phyloP scores from a whole-genome alignment of 2,329 filamentous ascomycete genomes.

The Periconia sp. region DNA sequence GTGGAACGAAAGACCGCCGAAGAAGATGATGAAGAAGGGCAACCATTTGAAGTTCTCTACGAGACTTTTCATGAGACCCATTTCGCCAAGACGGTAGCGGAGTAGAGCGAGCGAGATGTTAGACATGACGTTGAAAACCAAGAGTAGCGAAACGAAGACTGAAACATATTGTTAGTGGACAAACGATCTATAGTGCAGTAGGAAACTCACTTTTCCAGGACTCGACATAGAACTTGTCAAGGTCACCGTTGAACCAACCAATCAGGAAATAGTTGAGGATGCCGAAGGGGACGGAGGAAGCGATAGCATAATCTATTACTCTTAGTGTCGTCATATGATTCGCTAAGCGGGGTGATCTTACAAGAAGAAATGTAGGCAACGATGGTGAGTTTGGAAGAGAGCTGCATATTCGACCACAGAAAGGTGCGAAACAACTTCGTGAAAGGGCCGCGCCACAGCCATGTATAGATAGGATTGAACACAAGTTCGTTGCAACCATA shows the following conservation, averaged over 20 bases:
- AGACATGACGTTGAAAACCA: constrained; percentile 64
- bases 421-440: constrained; percentile 65
- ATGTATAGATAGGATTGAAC: constrained; percentile 67
- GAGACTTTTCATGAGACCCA: constrained; percentile 52
- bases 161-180: constrained; percentile 37
- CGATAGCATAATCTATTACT: constrained; percentile 62
- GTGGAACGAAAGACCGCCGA: constrained; percentile 78
- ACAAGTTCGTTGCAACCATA: constrained; percentile 71
- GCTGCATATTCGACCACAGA: constrained; percentile 60
- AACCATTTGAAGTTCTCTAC: constrained; percentile 65
- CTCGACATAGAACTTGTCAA: constrained; percentile 77
- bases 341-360: neutral
- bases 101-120: constrained; percentile 62
- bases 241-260: constrained; percentile 70
- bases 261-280: constrained; percentile 69
- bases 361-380: constrained; percentile 68
- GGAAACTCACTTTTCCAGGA: constrained; percentile 58
- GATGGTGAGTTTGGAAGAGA: constrained; percentile 69
- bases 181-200: neutral
- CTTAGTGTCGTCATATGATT: neutral
- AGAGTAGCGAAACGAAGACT: constrained; percentile 63
- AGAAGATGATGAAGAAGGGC: constrained; percentile 71
- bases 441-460: constrained; percentile 63
- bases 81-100: constrained; percentile 61
- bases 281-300: constrained; percentile 64